Evolutionary conservation across 306 rosid species (phyloP).

Genomic region (Quillaja saponaria): DNA sequence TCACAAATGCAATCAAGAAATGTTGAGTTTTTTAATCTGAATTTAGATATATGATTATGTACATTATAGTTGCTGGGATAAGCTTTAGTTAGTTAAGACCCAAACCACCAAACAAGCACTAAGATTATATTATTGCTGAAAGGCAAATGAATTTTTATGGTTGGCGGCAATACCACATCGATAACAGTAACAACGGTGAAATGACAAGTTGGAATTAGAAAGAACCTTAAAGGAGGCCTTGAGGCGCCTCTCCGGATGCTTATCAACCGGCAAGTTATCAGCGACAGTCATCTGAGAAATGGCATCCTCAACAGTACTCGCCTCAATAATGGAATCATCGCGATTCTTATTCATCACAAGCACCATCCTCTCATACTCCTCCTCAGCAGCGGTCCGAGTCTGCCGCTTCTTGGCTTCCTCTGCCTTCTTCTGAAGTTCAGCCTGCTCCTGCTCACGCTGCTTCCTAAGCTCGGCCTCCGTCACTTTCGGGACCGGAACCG

Average conservation of each 20-base stretch:
- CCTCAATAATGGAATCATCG: slow-evolving; percentile 82
- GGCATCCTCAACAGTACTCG: slow-evolving; percentile 82
- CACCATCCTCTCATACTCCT: slow-evolving; percentile 89
- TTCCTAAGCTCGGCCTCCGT: slow-evolving; percentile 74
- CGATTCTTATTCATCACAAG: slow-evolving; percentile 77
- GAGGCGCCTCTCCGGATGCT: slow-evolving; percentile 93
- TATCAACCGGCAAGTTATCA: slow-evolving; percentile 68
- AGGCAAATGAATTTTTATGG: too few species aligned
- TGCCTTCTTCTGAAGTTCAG: slow-evolving; percentile 52
- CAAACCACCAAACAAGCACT: too few species aligned
- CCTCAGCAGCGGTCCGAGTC: slow-evolving; percentile 81
- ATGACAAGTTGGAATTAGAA: neutral
- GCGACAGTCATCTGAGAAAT: slow-evolving; percentile 61
- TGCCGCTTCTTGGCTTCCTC: slow-evolving; percentile 67
- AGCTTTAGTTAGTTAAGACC: too few species aligned
- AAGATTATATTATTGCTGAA: too few species aligned
- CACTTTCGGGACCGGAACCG: slow-evolving; percentile 83
- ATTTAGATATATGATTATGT: too few species aligned
- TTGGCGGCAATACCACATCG: neutral
- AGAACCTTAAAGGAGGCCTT: slow-evolving; percentile 90
- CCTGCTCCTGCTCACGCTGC: slow-evolving; percentile 73
- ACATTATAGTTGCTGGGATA: too few species aligned
- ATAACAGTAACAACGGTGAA: neutral
- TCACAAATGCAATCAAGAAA: too few species aligned
- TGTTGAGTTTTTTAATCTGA: too few species aligned